phyloP scores from a whole-genome alignment of 371 early-diverging fungal species.

The Choanephora cucurbitarum region DNA sequence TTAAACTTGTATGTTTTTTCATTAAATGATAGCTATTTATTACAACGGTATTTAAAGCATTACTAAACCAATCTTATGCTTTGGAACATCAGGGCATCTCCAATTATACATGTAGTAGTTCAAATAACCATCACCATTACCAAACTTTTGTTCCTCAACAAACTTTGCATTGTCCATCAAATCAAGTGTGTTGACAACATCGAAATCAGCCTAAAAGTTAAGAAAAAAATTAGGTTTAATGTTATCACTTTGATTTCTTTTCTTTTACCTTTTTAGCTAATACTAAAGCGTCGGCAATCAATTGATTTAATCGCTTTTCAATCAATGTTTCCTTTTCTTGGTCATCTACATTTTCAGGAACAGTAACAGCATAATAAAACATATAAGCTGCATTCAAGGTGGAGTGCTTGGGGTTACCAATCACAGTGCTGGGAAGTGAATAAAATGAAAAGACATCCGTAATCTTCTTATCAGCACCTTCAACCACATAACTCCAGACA shows the following conservation, averaged over 20 bases:
- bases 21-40: not conserved
- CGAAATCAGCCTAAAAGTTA: slow-evolving; percentile 66
- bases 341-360: slow-evolving; percentile 20
- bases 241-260: not conserved
- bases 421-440: slow-evolving; percentile 86
- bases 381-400: slow-evolving; percentile 90
- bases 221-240: not conserved
- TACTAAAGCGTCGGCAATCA: slow-evolving; percentile 80
- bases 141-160: slow-evolving; percentile 85
- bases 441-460: slow-evolving; percentile 94
- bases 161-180: slow-evolving; percentile 82
- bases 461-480: slow-evolving; percentile 65
- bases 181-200: slow-evolving; percentile 93
- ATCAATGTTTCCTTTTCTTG: slow-evolving; percentile 46
- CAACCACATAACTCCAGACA: slow-evolving; percentile 92
- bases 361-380: slow-evolving; percentile 87
- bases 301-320: slow-evolving; percentile 53
- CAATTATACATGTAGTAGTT: slow-evolving; percentile 97
- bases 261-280: slow-evolving; percentile 68
- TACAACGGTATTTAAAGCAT: slow-evolving; percentile 60
- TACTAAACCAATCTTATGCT: slow-evolving; percentile 82
- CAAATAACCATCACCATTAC: slow-evolving; percentile 89
- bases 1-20: not conserved
- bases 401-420: slow-evolving; percentile 73
- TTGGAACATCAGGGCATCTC: slow-evolving; percentile 68